These are phyloP conservation scores for Trichoderma reesei DNA, from an alignment of 495 filamentous ascomycete species.

Conservation along the genomic window DNA sequence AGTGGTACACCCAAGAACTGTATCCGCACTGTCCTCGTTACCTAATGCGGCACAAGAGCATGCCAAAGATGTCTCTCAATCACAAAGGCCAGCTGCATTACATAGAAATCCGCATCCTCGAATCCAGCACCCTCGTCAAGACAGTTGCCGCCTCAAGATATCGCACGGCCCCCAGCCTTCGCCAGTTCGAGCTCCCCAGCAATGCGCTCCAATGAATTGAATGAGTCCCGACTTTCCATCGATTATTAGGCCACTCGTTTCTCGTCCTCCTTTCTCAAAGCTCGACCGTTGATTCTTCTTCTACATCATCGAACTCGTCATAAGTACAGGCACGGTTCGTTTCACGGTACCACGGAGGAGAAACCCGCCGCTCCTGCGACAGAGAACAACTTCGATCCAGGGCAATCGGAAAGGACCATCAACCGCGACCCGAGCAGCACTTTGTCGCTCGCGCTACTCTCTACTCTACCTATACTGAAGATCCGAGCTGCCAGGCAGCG, in stretches of 20 bases:
- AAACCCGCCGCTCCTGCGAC: not conserved
- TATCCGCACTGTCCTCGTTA: not conserved
- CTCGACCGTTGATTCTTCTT: not conserved
- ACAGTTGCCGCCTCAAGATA: slow-evolving; percentile 5
- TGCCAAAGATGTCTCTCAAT: too few relatives aligned
- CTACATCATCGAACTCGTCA: not conserved
- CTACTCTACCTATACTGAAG: not conserved
- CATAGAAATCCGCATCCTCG: slow-evolving; percentile 7
- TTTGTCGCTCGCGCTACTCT: not conserved
- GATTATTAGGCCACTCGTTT: slow-evolving; percentile 7
- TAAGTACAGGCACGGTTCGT: not conserved
- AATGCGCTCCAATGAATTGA: slow-evolving; percentile 5
- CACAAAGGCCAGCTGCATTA: too few relatives aligned
- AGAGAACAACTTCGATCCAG: not conserved
- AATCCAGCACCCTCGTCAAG: not conserved
- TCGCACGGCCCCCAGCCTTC: not conserved
- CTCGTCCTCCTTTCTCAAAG: slow-evolving; percentile 5
- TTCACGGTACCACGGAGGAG: not conserved
- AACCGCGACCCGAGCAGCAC: too few relatives aligned
- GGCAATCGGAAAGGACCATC: too few relatives aligned
- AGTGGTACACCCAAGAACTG: too few relatives aligned
- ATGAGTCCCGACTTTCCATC: not conserved
- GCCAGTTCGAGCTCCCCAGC: not conserved
- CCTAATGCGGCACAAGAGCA: not conserved
- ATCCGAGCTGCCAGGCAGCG: not conserved